Conservation (phyloP, 306 rosid genomes). For the Dalbergia oliveri region DNA sequence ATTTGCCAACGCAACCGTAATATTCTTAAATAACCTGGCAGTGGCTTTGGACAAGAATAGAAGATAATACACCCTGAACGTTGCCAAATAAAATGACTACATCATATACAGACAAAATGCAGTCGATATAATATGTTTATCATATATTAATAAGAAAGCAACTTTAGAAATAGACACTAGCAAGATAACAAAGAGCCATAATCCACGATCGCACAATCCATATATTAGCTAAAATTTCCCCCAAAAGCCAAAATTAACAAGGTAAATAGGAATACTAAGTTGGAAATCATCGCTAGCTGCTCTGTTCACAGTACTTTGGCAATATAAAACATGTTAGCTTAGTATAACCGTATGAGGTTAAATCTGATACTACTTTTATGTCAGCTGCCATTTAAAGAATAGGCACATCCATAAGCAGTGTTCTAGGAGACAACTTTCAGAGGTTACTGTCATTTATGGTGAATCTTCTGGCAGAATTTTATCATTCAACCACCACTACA, state of each 20-base stretch:
- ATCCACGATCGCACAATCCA: neutral
- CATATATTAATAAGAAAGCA: neutral
- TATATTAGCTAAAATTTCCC: neutral
- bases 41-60: neutral
- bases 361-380: neutral
- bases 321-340: neutral
- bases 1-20: neutral
- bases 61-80: neutral
- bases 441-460: neutral
- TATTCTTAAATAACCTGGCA: neutral
- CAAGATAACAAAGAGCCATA: neutral
- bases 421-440: neutral
- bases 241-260: neutral
- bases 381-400: neutral
- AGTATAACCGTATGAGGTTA: neutral
- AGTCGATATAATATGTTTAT: neutral
- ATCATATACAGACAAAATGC: neutral
- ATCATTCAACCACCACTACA: conserved; percentile 29
- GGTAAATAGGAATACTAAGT: neutral
- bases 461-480: conserved; percentile 9
- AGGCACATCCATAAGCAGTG: neutral
- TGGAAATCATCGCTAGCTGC: neutral
- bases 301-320: neutral
- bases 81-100: neutral
- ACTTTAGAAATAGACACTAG: neutral